Percentiles rank a stretch among this genome's conserved stretches.
Conservation (phyloP, 495 filamentous ascomycete genomes). For the Penicillium chermesinum region DNA sequence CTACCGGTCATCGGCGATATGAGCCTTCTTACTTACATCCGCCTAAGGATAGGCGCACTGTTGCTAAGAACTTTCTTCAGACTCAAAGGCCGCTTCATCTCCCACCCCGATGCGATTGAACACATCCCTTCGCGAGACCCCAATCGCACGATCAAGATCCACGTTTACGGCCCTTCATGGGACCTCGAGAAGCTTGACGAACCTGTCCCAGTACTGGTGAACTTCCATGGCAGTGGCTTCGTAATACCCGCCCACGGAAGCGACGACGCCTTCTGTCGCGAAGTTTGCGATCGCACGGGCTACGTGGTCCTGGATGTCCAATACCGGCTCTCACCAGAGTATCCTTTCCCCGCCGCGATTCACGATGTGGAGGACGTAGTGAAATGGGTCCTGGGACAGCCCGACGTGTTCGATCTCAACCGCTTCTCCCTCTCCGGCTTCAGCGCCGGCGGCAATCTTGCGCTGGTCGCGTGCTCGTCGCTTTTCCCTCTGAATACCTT, state of each 20-base stretch:
- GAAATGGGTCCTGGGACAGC: conserved; percentile 10
- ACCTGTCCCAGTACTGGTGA: conserved; percentile 24
- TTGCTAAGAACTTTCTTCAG: conserved; percentile 1
- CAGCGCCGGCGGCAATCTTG: conserved; percentile 8
- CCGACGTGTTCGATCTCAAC: conserved; percentile 12
- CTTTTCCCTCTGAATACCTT: background rate
- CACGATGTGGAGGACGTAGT: conserved; percentile 52
- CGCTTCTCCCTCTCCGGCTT: conserved; percentile 27
- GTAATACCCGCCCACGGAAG: conserved; percentile 26
- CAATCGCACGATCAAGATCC: conserved; percentile 2
- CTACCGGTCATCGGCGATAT: background rate
- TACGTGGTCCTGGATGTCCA: conserved; percentile 41
- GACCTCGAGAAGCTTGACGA: background rate
- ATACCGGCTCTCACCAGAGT: conserved; percentile 67
- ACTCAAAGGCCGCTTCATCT: background rate
- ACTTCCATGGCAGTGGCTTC: conserved; percentile 29
- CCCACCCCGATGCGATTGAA: background rate
- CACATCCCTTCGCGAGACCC: conserved; percentile 4
- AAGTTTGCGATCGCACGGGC: conserved; percentile 16
- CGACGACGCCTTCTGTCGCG: conserved; percentile 28
- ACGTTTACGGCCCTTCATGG: conserved; percentile 1
- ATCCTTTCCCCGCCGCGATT: conserved; percentile 62
- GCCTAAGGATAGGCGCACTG: background rate
- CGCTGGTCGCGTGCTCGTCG: background rate
- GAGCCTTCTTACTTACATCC: background rate